Evolutionary conservation across 306 rosid genomes (phyloP).

Genomic region (Glycine soja): DNA sequence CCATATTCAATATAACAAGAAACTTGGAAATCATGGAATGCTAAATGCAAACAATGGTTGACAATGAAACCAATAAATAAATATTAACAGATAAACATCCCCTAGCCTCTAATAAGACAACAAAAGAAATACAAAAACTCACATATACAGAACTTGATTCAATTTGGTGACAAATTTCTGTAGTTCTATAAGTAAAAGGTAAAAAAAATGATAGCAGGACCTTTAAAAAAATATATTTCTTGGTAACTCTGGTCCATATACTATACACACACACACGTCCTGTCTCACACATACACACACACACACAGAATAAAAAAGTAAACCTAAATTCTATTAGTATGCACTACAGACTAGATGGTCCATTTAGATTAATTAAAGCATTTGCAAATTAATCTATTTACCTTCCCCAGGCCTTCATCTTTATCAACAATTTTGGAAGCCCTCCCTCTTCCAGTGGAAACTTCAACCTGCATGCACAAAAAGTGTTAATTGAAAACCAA

Average conservation of each 20-base stretch:
- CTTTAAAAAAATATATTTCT: conserved; percentile 18
- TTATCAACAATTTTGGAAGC: conserved; percentile 65
- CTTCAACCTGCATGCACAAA: conserved; percentile 69
- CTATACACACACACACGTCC: not conserved
- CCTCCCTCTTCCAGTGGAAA: conserved; percentile 75
- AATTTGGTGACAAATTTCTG: conserved; percentile 7
- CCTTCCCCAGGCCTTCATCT: conserved; percentile 92
- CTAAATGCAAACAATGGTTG: conserved; percentile 22
- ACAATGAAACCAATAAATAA: not conserved
- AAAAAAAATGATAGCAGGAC: conserved; percentile 18
- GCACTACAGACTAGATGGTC: conserved; percentile 16
- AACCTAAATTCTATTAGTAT: conserved; percentile 25
- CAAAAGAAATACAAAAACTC: conserved; percentile 1
- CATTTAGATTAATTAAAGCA: conserved; percentile 28
- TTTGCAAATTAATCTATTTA: conserved; percentile 46
- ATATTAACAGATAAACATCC: not conserved
- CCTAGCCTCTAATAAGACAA: not conserved
- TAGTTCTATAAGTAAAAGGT: not conserved
- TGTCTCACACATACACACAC: no score
- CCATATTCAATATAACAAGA: conserved; percentile 17
- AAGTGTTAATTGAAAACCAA: conserved; percentile 43
- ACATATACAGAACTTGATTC: conserved; percentile 23
- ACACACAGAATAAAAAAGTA: not conserved
- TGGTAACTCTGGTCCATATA: conserved; percentile 5
- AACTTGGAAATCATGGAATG: conserved; percentile 28